phyloP scores from a whole-genome alignment of 2,329 filamentous ascomycete genomes.

The Aplosporella prunicola region DNA sequence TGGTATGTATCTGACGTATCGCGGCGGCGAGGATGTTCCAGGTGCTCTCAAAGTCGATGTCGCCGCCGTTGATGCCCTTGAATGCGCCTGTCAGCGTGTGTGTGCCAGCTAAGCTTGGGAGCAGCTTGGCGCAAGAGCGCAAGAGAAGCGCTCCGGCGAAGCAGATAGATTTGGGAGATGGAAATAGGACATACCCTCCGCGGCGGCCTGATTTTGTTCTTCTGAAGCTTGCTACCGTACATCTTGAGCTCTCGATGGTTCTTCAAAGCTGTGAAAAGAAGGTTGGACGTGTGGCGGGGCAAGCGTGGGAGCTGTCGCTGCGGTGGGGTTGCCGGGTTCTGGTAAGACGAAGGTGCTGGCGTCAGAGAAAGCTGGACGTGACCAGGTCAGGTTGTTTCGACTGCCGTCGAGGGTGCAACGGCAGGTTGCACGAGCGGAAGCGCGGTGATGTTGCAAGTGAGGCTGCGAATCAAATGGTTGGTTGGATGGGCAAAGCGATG shows the following conservation, averaged over 20 bases:
- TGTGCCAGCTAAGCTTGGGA: background rate
- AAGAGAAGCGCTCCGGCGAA: background rate
- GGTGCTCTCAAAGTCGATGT: slow-evolving; percentile 72
- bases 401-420: too few relatives aligned
- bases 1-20: slow-evolving; percentile 79
- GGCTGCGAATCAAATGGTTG: too few relatives aligned
- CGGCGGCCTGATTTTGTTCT: slow-evolving; percentile 57
- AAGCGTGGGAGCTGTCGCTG: too few relatives aligned
- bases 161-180: background rate
- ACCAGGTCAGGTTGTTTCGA: too few relatives aligned
- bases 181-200: slow-evolving; percentile 47
- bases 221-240: slow-evolving; percentile 16
- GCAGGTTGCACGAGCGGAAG: too few relatives aligned
- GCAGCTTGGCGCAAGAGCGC: too few relatives aligned
- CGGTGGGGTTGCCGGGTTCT: too few relatives aligned
- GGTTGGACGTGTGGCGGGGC: too few relatives aligned
- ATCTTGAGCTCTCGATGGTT: background rate
- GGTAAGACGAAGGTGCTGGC: too few relatives aligned
- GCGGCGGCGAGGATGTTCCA: slow-evolving; percentile 72
- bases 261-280: background rate
- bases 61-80: slow-evolving; percentile 51
- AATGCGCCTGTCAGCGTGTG: background rate
- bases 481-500: too few relatives aligned
- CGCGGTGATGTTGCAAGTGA: too few relatives aligned
- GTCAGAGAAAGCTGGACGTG: too few relatives aligned